Base-by-base conservation (phyloP, 208 protist genomes). In the Hexamita inflata region DNA sequence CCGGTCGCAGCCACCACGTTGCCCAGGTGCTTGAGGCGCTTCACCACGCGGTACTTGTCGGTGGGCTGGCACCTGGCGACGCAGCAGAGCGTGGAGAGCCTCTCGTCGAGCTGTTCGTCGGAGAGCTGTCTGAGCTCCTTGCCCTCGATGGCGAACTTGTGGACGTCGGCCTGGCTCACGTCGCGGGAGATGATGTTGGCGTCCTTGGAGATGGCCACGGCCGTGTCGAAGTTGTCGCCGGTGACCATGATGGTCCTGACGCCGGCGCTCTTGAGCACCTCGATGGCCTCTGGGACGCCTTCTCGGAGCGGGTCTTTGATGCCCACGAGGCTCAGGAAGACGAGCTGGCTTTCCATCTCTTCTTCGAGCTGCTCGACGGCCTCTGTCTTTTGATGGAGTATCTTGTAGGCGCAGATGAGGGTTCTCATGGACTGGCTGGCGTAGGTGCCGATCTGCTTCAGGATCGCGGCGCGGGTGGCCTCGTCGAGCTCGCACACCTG, bases 241-340 rank as follows among this genome's bases (percentile, higher is more conserved):
- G 90, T 92, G 40, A 95, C 76, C 83, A 97, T 90, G 32, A 88
- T 82, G 58, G 95, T 86, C 62, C 81, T 73, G 40, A 96, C 82
- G 86, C 90, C 81, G 85, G 85, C 85, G n/a, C 53, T 19, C 58
- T 86, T 74, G 77, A 80, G 84, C 42, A 67, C 7, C 15, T 60
- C 30, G 39, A 73, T 29, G 40, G 66, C 40, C 1, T 73, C 35
- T 11, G 35, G 35, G 9, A 73, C 66, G 4, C 19, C 35, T 1
- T 49, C 49, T 41, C 73, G 73, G 2, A 76, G 24, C 1, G 73
- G 73, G 39, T 76, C 73, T 38, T 65, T 66, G 28, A 76, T 76
- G 11, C 73, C 73, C 4, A 64, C 58, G 1, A 76, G 49, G 28
- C 73, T 7, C 1, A 76, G 11, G 45, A 24, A 76, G 19, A 39